Percentiles rank a stretch among this genome's conserved stretches.
Conservation (phyloP, 192 early-diverging fungal species). For the Gamsiella multidivaricata region DNA sequence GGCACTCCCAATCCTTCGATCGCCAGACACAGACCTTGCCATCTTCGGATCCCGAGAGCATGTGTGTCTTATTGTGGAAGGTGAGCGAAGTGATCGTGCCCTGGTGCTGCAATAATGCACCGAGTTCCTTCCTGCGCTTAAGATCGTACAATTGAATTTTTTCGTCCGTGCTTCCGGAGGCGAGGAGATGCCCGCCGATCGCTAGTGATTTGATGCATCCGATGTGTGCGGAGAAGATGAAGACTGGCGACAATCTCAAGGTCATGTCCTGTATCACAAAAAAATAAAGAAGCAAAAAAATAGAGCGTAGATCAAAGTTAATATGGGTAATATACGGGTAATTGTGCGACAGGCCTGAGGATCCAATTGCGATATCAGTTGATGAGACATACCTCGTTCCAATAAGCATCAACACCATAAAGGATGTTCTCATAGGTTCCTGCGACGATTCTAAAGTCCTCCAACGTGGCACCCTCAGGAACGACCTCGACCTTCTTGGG, state of each 20-base stretch:
- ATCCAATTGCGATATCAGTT: constrained; percentile 5
- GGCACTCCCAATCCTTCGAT: constrained; percentile 96
- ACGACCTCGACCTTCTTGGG: constrained; percentile 48
- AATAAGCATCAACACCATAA: constrained; percentile 88
- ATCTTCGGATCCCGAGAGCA: constrained; percentile 92
- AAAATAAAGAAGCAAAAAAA: background rate
- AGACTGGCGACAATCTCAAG: constrained; percentile 75
- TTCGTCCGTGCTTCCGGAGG: constrained; percentile 97
- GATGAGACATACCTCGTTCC: constrained; percentile 54
- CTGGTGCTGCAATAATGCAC: constrained; percentile 90
- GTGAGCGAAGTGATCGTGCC: constrained; percentile 90
- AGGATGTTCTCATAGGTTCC: constrained; percentile 98
- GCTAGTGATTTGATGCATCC: constrained; percentile 92
- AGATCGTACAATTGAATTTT: constrained; percentile 93
- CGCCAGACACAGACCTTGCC: constrained; percentile 89
- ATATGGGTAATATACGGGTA: no score
- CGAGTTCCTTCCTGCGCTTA: constrained; percentile 87
- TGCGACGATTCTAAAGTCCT: constrained; percentile 72
- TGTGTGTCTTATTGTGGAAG: constrained; percentile 84
- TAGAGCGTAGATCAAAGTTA: background rate
- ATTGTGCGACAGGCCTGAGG: no score
- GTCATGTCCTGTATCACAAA: constrained; percentile 29
- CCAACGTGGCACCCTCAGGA: constrained; percentile 32
- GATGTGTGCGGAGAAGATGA: constrained; percentile 96
- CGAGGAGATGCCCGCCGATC: constrained; percentile 80